These are phyloP conservation scores for Castanea sativa DNA, from an alignment of 306 rosid genomes.

Conservation along the genomic window DNA sequence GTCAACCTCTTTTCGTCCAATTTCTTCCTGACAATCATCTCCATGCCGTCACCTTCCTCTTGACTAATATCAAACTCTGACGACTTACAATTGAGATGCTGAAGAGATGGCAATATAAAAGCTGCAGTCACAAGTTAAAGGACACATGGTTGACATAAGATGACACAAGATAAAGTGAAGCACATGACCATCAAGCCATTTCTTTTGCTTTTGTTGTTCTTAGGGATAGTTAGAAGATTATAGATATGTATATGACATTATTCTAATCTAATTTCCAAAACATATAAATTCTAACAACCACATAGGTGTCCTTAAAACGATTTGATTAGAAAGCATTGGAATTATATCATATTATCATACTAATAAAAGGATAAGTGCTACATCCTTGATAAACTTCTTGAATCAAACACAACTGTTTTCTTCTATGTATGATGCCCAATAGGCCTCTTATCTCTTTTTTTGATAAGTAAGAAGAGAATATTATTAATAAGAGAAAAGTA, in stretches of 20 bases:
- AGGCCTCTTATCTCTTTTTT: neutral
- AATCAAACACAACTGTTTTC: neutral
- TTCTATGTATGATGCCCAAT: neutral
- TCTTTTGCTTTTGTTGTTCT: too few species aligned
- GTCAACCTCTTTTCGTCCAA: too few species aligned
- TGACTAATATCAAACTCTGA: conserved; percentile 28
- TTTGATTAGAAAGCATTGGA: neutral
- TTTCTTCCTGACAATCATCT: conserved; percentile 7
- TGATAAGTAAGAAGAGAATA: too few species aligned
- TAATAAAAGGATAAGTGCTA: neutral
- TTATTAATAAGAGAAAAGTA: too few species aligned
- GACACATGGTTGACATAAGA: neutral
- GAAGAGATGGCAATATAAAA: conserved; percentile 75
- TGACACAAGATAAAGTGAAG: neutral
- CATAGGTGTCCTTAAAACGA: neutral
- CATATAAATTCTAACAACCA: neutral
- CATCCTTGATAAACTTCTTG: neutral
- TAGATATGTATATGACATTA: neutral
- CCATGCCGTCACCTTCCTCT: conserved; percentile 33
- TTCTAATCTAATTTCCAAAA: neutral
- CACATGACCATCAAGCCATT: neutral
- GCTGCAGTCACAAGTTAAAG: conserved; percentile 41
- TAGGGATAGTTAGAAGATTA: too few species aligned
- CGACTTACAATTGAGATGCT: conserved; percentile 48
- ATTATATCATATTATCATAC: neutral